These are phyloP conservation scores for Aspergillus sp. DNA, from an alignment of 2,329 filamentous ascomycete species.

Conservation along the genomic window DNA sequence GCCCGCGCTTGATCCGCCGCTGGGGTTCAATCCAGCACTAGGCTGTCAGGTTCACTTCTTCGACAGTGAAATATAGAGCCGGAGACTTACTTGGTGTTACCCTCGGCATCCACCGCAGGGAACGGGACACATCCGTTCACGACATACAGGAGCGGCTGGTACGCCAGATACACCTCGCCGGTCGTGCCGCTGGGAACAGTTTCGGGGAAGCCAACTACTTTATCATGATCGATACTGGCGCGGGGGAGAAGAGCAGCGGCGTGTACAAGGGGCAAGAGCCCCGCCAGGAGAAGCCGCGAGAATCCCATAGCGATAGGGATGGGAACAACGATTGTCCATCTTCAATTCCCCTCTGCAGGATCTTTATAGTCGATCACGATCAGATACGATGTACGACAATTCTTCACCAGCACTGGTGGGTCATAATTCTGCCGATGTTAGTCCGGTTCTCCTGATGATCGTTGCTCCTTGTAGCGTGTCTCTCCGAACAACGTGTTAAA, in stretches of 20 bases:
- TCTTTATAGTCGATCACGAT: too few relatives aligned
- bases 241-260: slow-evolving; percentile 22
- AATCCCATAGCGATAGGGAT: background rate
- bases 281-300: slow-evolving; percentile 6
- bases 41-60: background rate
- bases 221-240: slow-evolving; percentile 44
- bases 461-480: slow-evolving; percentile 13
- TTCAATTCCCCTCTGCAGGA: background rate
- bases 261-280: slow-evolving; percentile 3
- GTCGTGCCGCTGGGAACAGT: slow-evolving; percentile 49
- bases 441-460: background rate
- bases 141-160: slow-evolving; percentile 56
- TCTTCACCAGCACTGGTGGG: background rate
- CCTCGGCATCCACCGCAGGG: slow-evolving; percentile 57
- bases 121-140: slow-evolving; percentile 62
- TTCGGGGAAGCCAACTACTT: slow-evolving; percentile 54
- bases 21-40: slow-evolving; percentile 45
- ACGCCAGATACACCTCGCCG: slow-evolving; percentile 53
- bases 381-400: too few relatives aligned
- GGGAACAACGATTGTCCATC: background rate
- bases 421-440: background rate
- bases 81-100: slow-evolving; percentile 52
- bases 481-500: background rate
- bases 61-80: too few relatives aligned
- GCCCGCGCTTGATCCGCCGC: slow-evolving; percentile 36